Percentiles rank a stretch among this genome's conserved stretches.
Conservation (phyloP, 108 stramenopile species). For the Bacterosira constricta region DNA sequence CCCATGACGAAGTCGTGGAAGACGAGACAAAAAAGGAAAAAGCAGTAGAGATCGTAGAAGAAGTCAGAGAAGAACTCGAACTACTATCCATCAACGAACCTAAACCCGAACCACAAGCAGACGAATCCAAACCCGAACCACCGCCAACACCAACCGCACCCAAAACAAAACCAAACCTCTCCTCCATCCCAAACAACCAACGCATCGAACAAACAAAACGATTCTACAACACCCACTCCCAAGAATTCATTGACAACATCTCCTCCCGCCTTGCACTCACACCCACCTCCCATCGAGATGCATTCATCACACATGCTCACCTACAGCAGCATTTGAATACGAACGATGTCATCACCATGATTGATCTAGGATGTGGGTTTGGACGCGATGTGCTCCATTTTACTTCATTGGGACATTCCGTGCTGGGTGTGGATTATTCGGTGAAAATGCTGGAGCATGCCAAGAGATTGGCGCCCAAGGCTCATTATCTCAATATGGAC, state of each 20-base stretch:
- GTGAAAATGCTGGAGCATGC: constrained; percentile 19
- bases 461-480: constrained; percentile 8
- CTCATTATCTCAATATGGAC: constrained; percentile 37
- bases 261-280: neutral
- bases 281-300: constrained; percentile 7
- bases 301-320: constrained; percentile 7
- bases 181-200: too few relatives aligned
- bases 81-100: constrained; percentile 12
- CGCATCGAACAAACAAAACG: constrained; percentile 23
- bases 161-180: neutral
- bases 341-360: constrained; percentile 1
- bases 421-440: constrained; percentile 26
- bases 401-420: constrained; percentile 26
- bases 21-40: neutral
- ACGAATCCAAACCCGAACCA: neutral
- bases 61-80: constrained; percentile 16
- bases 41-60: neutral
- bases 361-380: constrained; percentile 36
- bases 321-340: neutral
- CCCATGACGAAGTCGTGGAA: neutral
- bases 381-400: constrained; percentile 26
- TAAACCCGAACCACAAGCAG: neutral
- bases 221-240: constrained; percentile 27
- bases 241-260: constrained; percentile 11
- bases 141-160: neutral